Percentiles rank a stretch among this genome's conserved stretches.
These are phyloP conservation scores for Colletotrichum agaves DNA, from an alignment of 2,329 filamentous ascomycete species.

Conservation along the genomic window DNA sequence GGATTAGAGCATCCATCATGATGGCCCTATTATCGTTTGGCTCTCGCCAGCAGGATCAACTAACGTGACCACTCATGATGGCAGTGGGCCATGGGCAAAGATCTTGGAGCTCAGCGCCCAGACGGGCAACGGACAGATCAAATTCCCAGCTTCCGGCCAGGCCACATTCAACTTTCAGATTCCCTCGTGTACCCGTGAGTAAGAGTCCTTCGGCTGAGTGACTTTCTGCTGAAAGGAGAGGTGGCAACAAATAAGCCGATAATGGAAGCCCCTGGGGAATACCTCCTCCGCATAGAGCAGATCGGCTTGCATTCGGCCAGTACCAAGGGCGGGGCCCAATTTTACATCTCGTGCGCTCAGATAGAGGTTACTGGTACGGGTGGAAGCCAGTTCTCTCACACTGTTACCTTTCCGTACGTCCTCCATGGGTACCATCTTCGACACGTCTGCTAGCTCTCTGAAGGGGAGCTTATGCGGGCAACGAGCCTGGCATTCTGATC, in stretches of 20 bases:
- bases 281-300: conserved; percentile 51
- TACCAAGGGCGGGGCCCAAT: conserved; percentile 47
- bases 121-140: conserved; percentile 32
- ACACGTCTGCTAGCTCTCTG: background rate
- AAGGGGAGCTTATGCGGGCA: conserved; percentile 30
- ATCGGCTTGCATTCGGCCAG: conserved; percentile 49
- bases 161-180: conserved; percentile 33
- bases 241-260: background rate
- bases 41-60: conserved; percentile 26
- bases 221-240: background rate
- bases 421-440: background rate
- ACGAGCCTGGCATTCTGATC: conserved; percentile 36
- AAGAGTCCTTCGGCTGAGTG: background rate
- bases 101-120: conserved; percentile 32
- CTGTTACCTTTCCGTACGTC: conserved; percentile 34
- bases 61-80: conserved; percentile 31
- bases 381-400: conserved; percentile 22
- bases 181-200: conserved; percentile 34
- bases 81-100: conserved; percentile 32
- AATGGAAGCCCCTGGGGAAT: conserved; percentile 41
- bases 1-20: conserved; percentile 35
- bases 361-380: conserved; percentile 42
- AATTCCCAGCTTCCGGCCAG: conserved; percentile 31
- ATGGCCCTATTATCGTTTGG: conserved; percentile 32
- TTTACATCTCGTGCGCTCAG: conserved; percentile 51